Percentiles rank a stretch among this genome's conserved stretches.
phyloP scores from a whole-genome alignment of 352 stramenopile genomes.

The Globisporangium ultimum region DNA sequence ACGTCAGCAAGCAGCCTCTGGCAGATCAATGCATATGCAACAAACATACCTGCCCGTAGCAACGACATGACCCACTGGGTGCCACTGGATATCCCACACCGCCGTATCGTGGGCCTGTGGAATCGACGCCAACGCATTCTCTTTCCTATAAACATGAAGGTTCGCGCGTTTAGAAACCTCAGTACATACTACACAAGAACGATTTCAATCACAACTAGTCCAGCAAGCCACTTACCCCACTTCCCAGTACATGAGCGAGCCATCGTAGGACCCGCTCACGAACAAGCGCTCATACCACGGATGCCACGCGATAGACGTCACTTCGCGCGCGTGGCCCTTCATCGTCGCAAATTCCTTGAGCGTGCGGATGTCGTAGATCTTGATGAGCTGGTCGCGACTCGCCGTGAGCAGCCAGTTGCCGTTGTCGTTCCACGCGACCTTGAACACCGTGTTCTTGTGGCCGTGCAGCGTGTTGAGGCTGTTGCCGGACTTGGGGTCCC shows the following conservation, averaged over 20 bases:
- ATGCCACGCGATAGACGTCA: conserved; percentile 96
- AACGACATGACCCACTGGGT: conserved; percentile 95
- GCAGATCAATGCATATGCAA: neutral
- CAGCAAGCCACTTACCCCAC: conserved; percentile 69
- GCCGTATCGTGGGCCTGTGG: conserved; percentile 95
- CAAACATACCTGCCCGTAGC: conserved; percentile 84
- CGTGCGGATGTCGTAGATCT: conserved; percentile 98
- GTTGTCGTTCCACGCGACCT: conserved; percentile 97
- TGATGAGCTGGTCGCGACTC: conserved; percentile 97
- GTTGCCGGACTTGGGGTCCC: conserved; percentile 94
- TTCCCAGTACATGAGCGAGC: conserved; percentile 97
- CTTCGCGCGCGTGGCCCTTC: conserved; percentile 95
- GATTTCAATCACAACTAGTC: conserved; percentile 7
- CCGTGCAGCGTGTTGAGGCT: conserved; percentile 94
- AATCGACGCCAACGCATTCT: conserved; percentile 80
- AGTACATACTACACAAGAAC: conserved; percentile 23
- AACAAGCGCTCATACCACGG: conserved; percentile 96
- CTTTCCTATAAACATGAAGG: conserved; percentile 43
- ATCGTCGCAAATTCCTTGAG: conserved; percentile 95
- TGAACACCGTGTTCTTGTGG: conserved; percentile 98
- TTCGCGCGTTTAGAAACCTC: neutral
- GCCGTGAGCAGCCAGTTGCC: conserved; percentile 97
- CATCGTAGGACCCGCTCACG: conserved; percentile 96
- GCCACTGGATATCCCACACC: conserved; percentile 98
- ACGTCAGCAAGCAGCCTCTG: neutral